Conservation (phyloP, 2,329 filamentous ascomycete species). For the Penicillium sp. region DNA sequence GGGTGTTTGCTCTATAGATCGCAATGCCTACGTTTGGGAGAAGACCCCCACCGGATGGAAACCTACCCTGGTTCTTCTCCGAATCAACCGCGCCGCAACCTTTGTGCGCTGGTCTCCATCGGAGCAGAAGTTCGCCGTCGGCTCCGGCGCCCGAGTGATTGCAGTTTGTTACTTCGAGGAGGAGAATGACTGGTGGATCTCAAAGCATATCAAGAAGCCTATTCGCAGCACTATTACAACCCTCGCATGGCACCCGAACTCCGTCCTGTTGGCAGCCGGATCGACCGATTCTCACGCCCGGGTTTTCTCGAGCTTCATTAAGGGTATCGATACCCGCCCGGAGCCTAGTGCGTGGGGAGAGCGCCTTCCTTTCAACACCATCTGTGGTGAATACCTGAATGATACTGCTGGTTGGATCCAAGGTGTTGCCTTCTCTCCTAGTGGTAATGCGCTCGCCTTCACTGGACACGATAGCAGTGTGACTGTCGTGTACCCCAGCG, state of each 20-base stretch:
- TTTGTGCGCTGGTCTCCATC: constrained; percentile 97
- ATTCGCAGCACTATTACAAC: constrained; percentile 96
- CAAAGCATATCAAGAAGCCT: constrained; percentile 98
- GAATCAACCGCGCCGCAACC: constrained; percentile 94
- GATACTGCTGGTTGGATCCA: constrained; percentile 97
- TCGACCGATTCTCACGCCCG: constrained; percentile 96
- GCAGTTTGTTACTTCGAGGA: constrained; percentile 98
- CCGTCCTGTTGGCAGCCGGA: constrained; percentile 86
- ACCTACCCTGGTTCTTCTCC: constrained; percentile 91
- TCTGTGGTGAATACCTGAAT: constrained; percentile 94
- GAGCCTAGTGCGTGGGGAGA: constrained; percentile 92
- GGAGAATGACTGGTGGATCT: constrained; percentile 99
- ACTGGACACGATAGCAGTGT: constrained; percentile 93
- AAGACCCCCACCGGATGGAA: constrained; percentile 90
- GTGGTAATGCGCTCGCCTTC: constrained; percentile 89
- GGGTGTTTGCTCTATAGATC: constrained; percentile 57
- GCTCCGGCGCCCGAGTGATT: constrained; percentile 91
- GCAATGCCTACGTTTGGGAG: constrained; percentile 98
- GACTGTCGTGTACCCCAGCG: constrained; percentile 91
- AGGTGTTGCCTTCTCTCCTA: constrained; percentile 87
- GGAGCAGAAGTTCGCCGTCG: constrained; percentile 96
- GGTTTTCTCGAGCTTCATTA: constrained; percentile 94
- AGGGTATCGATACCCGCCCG: constrained; percentile 83
- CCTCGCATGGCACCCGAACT: constrained; percentile 96
- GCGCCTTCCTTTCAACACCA: constrained; percentile 93